Conservation (phyloP, 2,329 filamentous ascomycete species). For the Stromatinia cepivora region DNA sequence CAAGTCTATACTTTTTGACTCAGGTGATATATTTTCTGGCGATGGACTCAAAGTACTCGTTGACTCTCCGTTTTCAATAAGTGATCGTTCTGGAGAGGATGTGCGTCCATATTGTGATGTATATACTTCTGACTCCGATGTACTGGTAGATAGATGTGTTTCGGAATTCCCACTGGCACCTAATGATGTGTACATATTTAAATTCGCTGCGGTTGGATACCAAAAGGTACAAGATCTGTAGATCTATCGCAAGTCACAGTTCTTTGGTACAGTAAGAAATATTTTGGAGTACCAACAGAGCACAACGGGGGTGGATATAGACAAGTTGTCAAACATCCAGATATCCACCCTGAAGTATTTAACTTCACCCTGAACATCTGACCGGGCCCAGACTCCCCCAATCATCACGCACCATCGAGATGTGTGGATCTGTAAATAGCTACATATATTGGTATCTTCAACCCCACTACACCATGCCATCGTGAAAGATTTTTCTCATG, state of each 20-base stretch:
- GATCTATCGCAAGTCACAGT: not conserved
- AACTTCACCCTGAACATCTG: not conserved
- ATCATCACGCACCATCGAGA: not conserved
- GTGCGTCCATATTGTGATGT: not conserved
- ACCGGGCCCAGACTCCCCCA: not conserved
- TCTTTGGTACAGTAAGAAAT: not conserved
- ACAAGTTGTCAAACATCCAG: not conserved
- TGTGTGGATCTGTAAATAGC: slow-evolving; percentile 8
- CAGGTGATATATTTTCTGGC: not conserved
- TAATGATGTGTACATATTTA: slow-evolving; percentile 7
- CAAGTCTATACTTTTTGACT: not conserved
- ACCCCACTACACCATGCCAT: not conserved
- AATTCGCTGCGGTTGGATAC: not conserved
- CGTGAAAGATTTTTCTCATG: not conserved
- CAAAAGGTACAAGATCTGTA: not conserved
- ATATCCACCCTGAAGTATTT: not conserved
- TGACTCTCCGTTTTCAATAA: not conserved
- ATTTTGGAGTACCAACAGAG: not conserved
- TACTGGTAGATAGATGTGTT: not conserved
- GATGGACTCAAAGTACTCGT: not conserved
- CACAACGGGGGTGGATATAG: not conserved
- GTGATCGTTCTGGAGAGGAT: not conserved
- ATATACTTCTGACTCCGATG: not conserved
- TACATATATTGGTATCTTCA: not conserved
- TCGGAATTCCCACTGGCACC: not conserved